phyloP scores from a whole-genome alignment of 202 grass and related monocot genomes.

The Elaeis oleifera region DNA sequence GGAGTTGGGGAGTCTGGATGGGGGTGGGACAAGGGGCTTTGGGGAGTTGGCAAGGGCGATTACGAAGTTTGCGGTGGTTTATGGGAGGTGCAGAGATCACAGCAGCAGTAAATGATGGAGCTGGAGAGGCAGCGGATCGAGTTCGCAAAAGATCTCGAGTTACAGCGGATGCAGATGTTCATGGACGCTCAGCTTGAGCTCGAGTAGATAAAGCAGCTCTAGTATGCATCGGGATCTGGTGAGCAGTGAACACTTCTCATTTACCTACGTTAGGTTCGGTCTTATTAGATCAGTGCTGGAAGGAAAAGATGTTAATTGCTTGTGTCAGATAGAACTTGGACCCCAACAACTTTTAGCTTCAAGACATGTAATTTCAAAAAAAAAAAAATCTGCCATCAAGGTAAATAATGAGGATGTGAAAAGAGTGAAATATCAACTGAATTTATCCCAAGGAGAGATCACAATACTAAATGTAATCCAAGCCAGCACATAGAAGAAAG shows the following conservation, averaged over 20 bases:
- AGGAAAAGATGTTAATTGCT: no score
- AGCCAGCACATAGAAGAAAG: no score
- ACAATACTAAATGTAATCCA: no score
- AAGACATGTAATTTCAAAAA: no score
- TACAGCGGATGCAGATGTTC: constrained; percentile 13
- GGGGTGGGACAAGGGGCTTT: not conserved
- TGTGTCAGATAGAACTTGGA: no score
- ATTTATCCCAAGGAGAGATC: no score
- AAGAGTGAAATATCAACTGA: no score
- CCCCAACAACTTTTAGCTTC: no score
- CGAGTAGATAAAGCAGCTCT: constrained; percentile 12
- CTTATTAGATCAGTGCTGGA: no score
- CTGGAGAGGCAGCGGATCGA: constrained; percentile 19
- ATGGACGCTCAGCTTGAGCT: constrained; percentile 2
- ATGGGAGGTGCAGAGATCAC: not conserved
- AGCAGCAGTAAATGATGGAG: constrained; percentile 5
- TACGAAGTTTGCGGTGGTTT: constrained; percentile 6
- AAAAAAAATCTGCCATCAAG: no score
- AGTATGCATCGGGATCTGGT: constrained; percentile 2
- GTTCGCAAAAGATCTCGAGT: constrained; percentile 7
- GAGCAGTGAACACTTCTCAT: not conserved
- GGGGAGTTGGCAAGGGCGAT: constrained; percentile 12
- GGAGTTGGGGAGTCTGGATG: not conserved
- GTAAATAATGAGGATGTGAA: no score
- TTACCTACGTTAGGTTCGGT: no score